Base-by-base conservation (phyloP, 805 yeast species). In the Lachancea fermentati region DNA sequence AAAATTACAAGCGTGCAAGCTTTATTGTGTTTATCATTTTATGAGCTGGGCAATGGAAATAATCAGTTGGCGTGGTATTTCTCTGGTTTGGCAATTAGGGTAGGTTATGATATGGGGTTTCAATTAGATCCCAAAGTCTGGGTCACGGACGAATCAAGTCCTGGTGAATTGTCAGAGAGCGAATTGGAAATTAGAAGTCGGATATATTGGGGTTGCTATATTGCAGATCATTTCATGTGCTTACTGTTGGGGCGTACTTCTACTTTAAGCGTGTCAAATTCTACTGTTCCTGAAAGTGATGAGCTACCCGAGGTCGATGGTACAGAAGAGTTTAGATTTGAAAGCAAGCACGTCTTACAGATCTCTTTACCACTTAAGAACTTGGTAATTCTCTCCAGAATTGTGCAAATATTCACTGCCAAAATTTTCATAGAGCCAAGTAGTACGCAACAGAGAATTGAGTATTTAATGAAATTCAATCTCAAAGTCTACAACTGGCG, bases 21-120 rank as follows among this genome's bases (percentile, higher is more conserved):
- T 19, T 71, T 73, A 41, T 59, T 78, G n/a, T 61, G 79, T 16
- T 57, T 79, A 12, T 79, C 83, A 4, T 70, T 77, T 42, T 78
- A 78, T 54, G 84, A 78, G 51, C 69, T 79, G 29, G 78, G 81
- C 41, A 72, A 71, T 47, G 83, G 83, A 2, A 59, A 70, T 37
- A 76, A 74, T 49, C 71, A 78, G 18, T 66, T 73, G 34, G 80
- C 81, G 4, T 79, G 84, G 84, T 72, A 77, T 69, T 66, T 78
- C 26, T 67, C 75, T 3, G 85, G 85, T 3, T 67, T 71, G 37
- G 84, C 81, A 6, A 69, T 78, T 49, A 60, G 85, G 37, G 78
- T 79, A 67, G 85, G 85, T 1, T 75, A 71, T 48, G 81, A 78
- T 53, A 62, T 79, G 49, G 84, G 84, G 1, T 78, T 78, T 51